Conservation (phyloP, 23 red algal genomes). For the Gracilaria domingensis region DNA sequence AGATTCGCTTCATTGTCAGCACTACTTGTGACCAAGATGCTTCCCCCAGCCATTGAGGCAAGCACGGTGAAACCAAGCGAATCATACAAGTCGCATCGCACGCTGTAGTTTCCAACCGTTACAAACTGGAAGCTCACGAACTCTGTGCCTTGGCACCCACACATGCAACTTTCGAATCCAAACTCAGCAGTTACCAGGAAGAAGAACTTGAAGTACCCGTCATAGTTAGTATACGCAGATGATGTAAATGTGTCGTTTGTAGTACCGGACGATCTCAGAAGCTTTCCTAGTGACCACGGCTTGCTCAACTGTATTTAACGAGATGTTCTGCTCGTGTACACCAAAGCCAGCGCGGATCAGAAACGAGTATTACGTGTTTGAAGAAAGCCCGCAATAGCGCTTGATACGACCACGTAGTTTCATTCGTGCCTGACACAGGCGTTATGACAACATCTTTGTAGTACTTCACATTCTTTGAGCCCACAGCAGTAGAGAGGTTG, state of each 20-base stretch:
- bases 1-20: slow-evolving; percentile 11
- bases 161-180: slow-evolving; percentile 53
- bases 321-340: slow-evolving; percentile 46
- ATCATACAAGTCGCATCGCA: slow-evolving; percentile 62
- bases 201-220: slow-evolving; percentile 72
- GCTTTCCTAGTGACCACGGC: slow-evolving; percentile 27
- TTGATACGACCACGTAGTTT: slow-evolving; percentile 53
- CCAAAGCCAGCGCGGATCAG: slow-evolving; percentile 46
- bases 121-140: slow-evolving; percentile 48
- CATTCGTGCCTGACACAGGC: slow-evolving; percentile 36
- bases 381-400: slow-evolving; percentile 39
- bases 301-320: slow-evolving; percentile 47
- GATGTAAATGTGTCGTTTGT: slow-evolving; percentile 41
- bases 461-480: slow-evolving; percentile 51
- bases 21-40: slow-evolving; percentile 6
- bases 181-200: slow-evolving; percentile 63
- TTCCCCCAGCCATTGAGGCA: slow-evolving; percentile 29
- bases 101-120: slow-evolving; percentile 50
- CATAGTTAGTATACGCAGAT: slow-evolving; percentile 69
- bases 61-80: slow-evolving; percentile 50
- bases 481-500: slow-evolving; percentile 49
- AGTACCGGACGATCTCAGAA: slow-evolving; percentile 33
- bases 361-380: slow-evolving; percentile 56
- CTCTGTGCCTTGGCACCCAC: slow-evolving; percentile 58
- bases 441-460: slow-evolving; percentile 69